Conservation (phyloP, 2,329 filamentous ascomycete species). For the Ascochyta lentis region DNA sequence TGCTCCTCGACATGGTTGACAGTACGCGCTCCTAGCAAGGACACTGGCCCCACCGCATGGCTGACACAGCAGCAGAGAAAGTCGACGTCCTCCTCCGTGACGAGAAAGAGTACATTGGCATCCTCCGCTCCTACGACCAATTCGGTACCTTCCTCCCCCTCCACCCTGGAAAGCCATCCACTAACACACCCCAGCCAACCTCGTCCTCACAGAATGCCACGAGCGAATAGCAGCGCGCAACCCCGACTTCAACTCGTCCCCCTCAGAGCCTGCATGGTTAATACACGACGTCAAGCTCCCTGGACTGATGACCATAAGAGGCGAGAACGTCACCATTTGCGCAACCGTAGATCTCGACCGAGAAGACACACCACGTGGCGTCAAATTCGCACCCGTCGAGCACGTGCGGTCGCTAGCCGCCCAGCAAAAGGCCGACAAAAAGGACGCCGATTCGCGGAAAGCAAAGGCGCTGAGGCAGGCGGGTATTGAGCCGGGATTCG, state of each 20-base stretch:
- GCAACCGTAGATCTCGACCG: slow-evolving; percentile 97
- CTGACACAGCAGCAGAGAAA: slow-evolving; percentile 72
- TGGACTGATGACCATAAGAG: slow-evolving; percentile 89
- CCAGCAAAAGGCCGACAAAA: slow-evolving; percentile 77
- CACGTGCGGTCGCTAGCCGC: slow-evolving; percentile 75
- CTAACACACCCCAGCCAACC: slow-evolving; percentile 70
- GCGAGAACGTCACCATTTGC: slow-evolving; percentile 94
- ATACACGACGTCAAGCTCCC: slow-evolving; percentile 86
- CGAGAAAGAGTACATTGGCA: slow-evolving; percentile 90
- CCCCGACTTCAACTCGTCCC: slow-evolving; percentile 33
- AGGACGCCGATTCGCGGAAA: slow-evolving; percentile 56
- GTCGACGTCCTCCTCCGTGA: slow-evolving; percentile 90
- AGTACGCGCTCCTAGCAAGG: slow-evolving; percentile 61
- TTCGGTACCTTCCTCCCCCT: slow-evolving; percentile 69
- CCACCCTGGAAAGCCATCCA: not conserved
- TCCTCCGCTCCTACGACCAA: slow-evolving; percentile 95
- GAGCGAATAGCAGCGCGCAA: slow-evolving; percentile 81
- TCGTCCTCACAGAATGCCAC: slow-evolving; percentile 90
- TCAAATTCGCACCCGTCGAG: slow-evolving; percentile 69
- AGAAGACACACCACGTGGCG: slow-evolving; percentile 85
- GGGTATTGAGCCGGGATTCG: slow-evolving; percentile 70
- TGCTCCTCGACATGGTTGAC: slow-evolving; percentile 94
- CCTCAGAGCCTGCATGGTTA: slow-evolving; percentile 53
- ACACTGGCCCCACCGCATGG: slow-evolving; percentile 8
- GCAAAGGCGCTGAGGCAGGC: slow-evolving; percentile 67